These are phyloP conservation scores for Rhizomucor miehei DNA, from an alignment of 371 early-diverging fungal species.

Conservation along the genomic window DNA sequence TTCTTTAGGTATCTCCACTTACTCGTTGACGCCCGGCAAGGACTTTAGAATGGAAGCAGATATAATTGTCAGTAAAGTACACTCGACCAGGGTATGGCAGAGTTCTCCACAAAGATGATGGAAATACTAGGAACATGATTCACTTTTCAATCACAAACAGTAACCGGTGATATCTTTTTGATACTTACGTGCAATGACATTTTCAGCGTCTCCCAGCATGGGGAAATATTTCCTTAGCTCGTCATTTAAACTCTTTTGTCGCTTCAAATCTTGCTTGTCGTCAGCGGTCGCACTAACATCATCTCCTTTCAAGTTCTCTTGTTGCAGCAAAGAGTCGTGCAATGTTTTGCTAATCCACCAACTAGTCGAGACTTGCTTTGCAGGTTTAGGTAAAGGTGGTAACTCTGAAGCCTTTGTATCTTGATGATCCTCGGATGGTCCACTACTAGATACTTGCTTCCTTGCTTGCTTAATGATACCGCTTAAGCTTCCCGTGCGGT, in stretches of 20 bases:
- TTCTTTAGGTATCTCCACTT: slow-evolving; percentile 4
- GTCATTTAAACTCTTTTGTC: slow-evolving; percentile 21
- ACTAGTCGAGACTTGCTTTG: background rate
- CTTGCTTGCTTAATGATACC: slow-evolving; percentile 3
- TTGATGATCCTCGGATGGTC: too few relatives aligned
- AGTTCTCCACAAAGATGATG: slow-evolving; percentile 35
- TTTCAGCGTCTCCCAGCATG: slow-evolving; percentile 51
- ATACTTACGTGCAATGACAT: slow-evolving; percentile 42
- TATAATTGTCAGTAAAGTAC: slow-evolving; percentile 57
- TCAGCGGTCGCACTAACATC: background rate
- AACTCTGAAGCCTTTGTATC: background rate
- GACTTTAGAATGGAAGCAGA: slow-evolving; percentile 63
- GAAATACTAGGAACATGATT: slow-evolving; percentile 28
- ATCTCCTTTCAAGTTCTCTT: background rate
- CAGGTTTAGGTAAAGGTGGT: background rate
- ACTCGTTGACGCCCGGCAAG: slow-evolving; percentile 57
- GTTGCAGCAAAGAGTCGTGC: background rate
- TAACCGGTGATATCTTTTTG: background rate
- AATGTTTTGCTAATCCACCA: slow-evolving; percentile 8
- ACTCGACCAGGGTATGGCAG: slow-evolving; percentile 60
- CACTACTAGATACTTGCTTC: background rate
- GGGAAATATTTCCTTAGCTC: slow-evolving; percentile 50
- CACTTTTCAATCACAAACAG: background rate
- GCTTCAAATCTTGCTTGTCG: slow-evolving; percentile 13
- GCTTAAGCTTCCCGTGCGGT: slow-evolving; percentile 9